Conservation (phyloP, 2,329 filamentous ascomycete species). For the Gnomoniopsis smithogilvyi region DNA sequence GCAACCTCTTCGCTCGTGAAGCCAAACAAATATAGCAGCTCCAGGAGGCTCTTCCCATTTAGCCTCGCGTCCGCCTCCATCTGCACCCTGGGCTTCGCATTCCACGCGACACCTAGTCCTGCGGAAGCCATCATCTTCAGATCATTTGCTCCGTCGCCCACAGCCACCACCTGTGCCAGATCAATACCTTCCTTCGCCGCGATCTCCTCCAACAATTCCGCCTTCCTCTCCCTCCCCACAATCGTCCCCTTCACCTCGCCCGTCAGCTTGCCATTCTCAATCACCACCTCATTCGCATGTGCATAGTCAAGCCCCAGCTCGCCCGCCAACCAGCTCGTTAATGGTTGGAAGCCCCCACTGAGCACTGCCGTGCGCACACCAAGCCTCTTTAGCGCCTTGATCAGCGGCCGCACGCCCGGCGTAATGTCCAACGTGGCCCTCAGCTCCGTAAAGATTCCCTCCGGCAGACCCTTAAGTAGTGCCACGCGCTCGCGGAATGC, state of each 20-base stretch:
- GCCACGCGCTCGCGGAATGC: slow-evolving; percentile 78
- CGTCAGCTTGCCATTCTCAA: slow-evolving; percentile 61
- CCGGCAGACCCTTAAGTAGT: slow-evolving; percentile 77
- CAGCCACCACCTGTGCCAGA: slow-evolving; percentile 65
- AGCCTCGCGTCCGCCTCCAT: slow-evolving; percentile 70
- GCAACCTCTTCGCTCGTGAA: slow-evolving; percentile 64
- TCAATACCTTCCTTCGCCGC: slow-evolving; percentile 64
- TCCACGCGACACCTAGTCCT: slow-evolving; percentile 77
- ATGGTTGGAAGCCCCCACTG: slow-evolving; percentile 86
- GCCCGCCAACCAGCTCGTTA: slow-evolving; percentile 81
- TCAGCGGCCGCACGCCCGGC: slow-evolving; percentile 71
- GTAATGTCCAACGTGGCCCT: slow-evolving; percentile 76
- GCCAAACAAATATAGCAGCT: slow-evolving; percentile 72
- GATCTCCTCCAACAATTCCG: slow-evolving; percentile 67
- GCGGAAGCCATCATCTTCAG: slow-evolving; percentile 75
- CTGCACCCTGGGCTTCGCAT: slow-evolving; percentile 80
- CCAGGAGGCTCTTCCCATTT: slow-evolving; percentile 67
- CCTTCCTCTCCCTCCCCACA: slow-evolving; percentile 73
- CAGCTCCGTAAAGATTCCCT: slow-evolving; percentile 74
- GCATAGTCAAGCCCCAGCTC: slow-evolving; percentile 84
- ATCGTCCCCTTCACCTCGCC: slow-evolving; percentile 71
- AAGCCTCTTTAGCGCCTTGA: slow-evolving; percentile 69
- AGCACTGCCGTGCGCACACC: slow-evolving; percentile 88
- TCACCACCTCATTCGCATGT: slow-evolving; percentile 78
- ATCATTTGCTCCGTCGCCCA: slow-evolving; percentile 83